These are phyloP conservation scores for Venturia aucupariae DNA, from an alignment of 2,329 filamentous ascomycete genomes.

Conservation along the genomic window DNA sequence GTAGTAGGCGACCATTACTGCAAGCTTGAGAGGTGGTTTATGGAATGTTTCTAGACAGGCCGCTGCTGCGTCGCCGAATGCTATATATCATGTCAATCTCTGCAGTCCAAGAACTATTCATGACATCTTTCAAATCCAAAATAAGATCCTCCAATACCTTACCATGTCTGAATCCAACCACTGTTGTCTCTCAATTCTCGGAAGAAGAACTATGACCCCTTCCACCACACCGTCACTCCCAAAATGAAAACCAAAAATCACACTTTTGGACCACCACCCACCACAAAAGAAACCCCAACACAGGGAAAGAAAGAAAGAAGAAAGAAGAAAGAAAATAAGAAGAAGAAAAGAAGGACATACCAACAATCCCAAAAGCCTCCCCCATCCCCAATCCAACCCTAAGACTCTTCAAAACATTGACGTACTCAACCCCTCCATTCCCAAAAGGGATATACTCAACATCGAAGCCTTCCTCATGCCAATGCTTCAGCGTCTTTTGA, in stretches of 20 bases:
- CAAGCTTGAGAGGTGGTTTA: slow-evolving; percentile 48
- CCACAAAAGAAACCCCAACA: too few species aligned
- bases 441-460: slow-evolving; percentile 47
- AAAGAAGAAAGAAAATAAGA: not conserved
- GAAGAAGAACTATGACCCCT: not conserved
- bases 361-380: slow-evolving; percentile 55
- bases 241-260: too few species aligned
- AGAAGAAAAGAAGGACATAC: slow-evolving; percentile 29
- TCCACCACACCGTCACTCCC: not conserved
- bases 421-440: slow-evolving; percentile 39
- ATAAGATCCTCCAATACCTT: too few species aligned
- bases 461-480: slow-evolving; percentile 52
- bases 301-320: not conserved
- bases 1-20: slow-evolving; percentile 55
- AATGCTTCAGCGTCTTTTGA: slow-evolving; percentile 42
- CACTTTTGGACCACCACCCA: too few species aligned
- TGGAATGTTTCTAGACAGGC: slow-evolving; percentile 49
- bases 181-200: too few species aligned
- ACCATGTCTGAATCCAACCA: too few species aligned
- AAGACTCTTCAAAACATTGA: slow-evolving; percentile 43
- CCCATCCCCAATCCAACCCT: slow-evolving; percentile 28
- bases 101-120: not conserved
- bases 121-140: not conserved
- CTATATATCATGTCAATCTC: slow-evolving; percentile 30
- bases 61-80: slow-evolving; percentile 53